Evolutionary conservation across 2,329 filamentous ascomycete species (phyloP), one percentile per base, ranked within the genome.

Genomic region (Aspergillus udagawae): DNA sequence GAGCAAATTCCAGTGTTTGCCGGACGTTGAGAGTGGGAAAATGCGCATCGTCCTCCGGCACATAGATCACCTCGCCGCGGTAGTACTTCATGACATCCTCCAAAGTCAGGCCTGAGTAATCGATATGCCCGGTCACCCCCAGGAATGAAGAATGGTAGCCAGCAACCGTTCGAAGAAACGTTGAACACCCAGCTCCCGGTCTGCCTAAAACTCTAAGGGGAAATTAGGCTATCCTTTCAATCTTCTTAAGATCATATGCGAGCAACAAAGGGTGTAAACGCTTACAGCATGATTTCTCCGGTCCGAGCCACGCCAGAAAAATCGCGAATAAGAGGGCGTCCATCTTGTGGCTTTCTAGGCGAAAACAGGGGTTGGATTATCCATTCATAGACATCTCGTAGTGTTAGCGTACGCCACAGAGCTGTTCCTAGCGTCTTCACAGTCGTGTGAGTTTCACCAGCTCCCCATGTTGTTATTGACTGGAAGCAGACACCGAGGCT

Each of bases 401-500:
- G 87, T 0, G 88, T 89, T 64, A 92, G 89, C 0, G 88, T 90
- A n/a, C 88, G 87, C 38, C 90, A 67, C 28, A 92, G 77, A 1
- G 89, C 88, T 53, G 87, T 82, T 0, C 87, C 88, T 0, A 92
- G 72, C 0, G 87, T 90, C 61, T 84, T 83, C 21, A 89, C 86
- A 62, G 86, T 85, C 0, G 82, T 80, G 2, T 86, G 78, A 1
- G 82, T 85, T 38, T 81, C 82, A 5, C 83, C 86, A 9, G 84
- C 75, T 12, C 88, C 89, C 72, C 87, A 86, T 20, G 91, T 88
- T 0, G 84, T 89, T 48, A 92, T 77, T 59, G 88, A 80, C 71
- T 86, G 88, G 76, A 87, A 92, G 5, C 90, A 78, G 1, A 92
- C 86, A 2, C 89, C 89, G 4, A 92, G 83, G 65, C 86, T 88